Conservation (phyloP, 805 yeast species). For the Candida tibetensis region DNA sequence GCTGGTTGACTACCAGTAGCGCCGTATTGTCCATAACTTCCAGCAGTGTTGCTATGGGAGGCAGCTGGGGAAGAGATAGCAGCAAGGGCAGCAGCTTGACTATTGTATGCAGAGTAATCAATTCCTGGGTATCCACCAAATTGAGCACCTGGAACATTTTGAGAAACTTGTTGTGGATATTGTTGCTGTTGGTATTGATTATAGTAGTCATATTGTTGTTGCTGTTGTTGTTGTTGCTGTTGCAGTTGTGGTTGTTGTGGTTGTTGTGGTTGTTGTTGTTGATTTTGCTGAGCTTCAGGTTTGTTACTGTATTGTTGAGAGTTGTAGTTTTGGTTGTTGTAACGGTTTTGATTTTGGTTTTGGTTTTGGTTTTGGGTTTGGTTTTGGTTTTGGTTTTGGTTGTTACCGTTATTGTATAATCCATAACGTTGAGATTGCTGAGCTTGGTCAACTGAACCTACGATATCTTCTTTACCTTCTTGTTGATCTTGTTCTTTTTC, state of each 20-base stretch:
- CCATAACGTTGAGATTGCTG: slow-evolving; percentile 11
- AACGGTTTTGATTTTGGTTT: slow-evolving; percentile 8
- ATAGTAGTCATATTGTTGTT: slow-evolving; percentile 31
- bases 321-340: slow-evolving; percentile 7
- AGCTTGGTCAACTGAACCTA: slow-evolving; percentile 7
- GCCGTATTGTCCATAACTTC: slow-evolving; percentile 21
- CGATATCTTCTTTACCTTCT: slow-evolving; percentile 7
- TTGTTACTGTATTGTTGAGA: slow-evolving; percentile 10
- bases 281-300: slow-evolving; percentile 11
- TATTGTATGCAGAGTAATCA: slow-evolving; percentile 41
- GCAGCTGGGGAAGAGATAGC: slow-evolving; percentile 27
- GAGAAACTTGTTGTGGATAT: slow-evolving; percentile 41
- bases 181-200: slow-evolving; percentile 39
- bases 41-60: slow-evolving; percentile 27
- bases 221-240: slow-evolving; percentile 4
- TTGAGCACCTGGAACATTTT: slow-evolving; percentile 38
- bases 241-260: slow-evolving; percentile 16
- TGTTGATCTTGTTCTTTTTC: slow-evolving; percentile 25
- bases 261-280: slow-evolving; percentile 11
- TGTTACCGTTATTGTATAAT: slow-evolving; percentile 8
- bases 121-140: slow-evolving; percentile 44
- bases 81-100: slow-evolving; percentile 30
- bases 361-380: slow-evolving; percentile 6
- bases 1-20: slow-evolving; percentile 13
- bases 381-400: slow-evolving; percentile 8